Conservation (phyloP, 495 filamentous ascomycete species). For the Neurospora sp. region DNA sequence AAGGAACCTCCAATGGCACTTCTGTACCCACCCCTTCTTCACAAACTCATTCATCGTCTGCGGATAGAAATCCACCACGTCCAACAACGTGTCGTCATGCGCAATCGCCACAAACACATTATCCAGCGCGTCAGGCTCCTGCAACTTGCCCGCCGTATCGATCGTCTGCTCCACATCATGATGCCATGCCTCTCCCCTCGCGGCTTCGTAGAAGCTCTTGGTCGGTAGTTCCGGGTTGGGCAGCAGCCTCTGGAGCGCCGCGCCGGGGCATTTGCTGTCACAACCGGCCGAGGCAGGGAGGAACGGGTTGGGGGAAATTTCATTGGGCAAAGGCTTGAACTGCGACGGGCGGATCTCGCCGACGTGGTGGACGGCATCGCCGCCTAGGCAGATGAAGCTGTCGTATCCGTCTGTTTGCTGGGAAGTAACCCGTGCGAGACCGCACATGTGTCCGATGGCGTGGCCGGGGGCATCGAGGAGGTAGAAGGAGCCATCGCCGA, state of each 20-base stretch:
- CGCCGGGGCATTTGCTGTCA: slow-evolving; percentile 25
- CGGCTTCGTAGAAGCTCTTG: slow-evolving; percentile 28
- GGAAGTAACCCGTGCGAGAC: slow-evolving; percentile 40
- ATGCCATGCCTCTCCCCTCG: slow-evolving; percentile 10
- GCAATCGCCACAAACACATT: slow-evolving; percentile 43
- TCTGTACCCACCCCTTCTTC: slow-evolving; percentile 40
- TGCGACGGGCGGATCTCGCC: slow-evolving; percentile 44
- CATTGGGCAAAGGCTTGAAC: slow-evolving; percentile 37
- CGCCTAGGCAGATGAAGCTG: slow-evolving; percentile 47
- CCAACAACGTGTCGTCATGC: slow-evolving; percentile 40
- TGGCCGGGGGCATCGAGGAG: slow-evolving; percentile 49
- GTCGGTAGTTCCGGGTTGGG: slow-evolving; percentile 11
- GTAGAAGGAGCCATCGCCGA: slow-evolving; percentile 50
- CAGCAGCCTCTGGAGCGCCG: slow-evolving; percentile 28
- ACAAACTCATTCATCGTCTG: slow-evolving; percentile 39
- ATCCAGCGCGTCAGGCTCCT: slow-evolving; percentile 40
- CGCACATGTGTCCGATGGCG: slow-evolving; percentile 46
- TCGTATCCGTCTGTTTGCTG: slow-evolving; percentile 11
- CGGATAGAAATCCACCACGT: slow-evolving; percentile 43
- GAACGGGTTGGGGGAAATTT: slow-evolving; percentile 33
- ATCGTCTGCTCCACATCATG: slow-evolving; percentile 16
- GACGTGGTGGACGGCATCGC: slow-evolving; percentile 43
- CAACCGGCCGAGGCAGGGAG: slow-evolving; percentile 1
- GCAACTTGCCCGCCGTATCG: slow-evolving; percentile 33
- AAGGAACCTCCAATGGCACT: slow-evolving; percentile 46